Percentiles rank a stretch among this genome's conserved stretches.
phyloP scores from a whole-genome alignment of 2,329 filamentous ascomycete genomes.

The Aspergillus sp. region DNA sequence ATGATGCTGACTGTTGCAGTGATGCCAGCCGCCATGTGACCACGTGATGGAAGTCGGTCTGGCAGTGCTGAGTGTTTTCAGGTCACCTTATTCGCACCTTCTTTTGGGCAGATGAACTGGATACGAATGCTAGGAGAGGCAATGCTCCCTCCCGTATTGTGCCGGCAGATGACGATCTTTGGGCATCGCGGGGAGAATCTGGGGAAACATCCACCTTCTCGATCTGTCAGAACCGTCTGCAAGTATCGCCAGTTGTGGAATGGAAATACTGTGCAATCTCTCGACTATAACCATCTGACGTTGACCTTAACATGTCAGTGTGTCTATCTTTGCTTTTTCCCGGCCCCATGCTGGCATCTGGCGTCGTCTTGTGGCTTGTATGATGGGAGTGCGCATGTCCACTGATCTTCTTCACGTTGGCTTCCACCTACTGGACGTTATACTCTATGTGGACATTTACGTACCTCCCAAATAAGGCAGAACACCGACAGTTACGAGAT shows the following conservation, averaged over 20 bases:
- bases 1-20: slow-evolving; percentile 5
- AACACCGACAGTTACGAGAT: background rate
- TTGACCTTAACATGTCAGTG: background rate
- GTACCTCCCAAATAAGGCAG: background rate
- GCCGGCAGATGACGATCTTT: background rate
- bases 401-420: background rate
- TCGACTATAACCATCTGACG: background rate
- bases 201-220: background rate
- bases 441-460: background rate
- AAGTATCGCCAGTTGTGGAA: background rate
- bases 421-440: background rate
- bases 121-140: background rate
- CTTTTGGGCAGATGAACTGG: background rate
- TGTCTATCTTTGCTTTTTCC: background rate
- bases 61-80: background rate
- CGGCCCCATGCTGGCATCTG: background rate
- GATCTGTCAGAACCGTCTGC: slow-evolving; percentile 3
- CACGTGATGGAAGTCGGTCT: slow-evolving; percentile 3
- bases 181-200: slow-evolving; percentile 7
- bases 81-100: background rate
- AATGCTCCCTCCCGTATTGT: background rate
- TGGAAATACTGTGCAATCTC: background rate
- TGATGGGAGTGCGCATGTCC: background rate
- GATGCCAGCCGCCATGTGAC: background rate
- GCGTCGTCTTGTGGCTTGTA: background rate